Evolutionary conservation across 2,329 filamentous ascomycete genomes (phyloP).

Genomic region (Chaetomium olivaceum): DNA sequence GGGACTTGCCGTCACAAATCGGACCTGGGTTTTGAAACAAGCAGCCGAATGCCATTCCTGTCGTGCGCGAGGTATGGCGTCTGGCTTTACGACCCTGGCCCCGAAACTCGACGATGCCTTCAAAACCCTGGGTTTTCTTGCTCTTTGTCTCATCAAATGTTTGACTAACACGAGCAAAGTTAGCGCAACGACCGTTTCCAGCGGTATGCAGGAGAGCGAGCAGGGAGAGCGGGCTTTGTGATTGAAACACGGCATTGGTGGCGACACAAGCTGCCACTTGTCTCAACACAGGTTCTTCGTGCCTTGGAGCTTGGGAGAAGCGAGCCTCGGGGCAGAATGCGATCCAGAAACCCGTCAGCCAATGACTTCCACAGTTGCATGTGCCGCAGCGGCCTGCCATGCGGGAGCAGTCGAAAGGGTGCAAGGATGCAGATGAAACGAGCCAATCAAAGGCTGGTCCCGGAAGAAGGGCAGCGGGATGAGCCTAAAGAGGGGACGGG

Average conservation of each 20-base stretch:
- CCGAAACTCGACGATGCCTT: background rate
- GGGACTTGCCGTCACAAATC: background rate
- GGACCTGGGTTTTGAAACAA: background rate
- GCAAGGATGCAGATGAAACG: conserved; percentile 19
- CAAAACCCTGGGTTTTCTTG: background rate
- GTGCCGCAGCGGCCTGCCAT: conserved; percentile 16
- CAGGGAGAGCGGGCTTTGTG: background rate
- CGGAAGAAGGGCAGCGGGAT: conserved; percentile 33
- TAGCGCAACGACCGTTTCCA: background rate
- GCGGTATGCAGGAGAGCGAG: background rate
- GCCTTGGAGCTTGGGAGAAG: background rate
- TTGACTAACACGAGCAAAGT: background rate
- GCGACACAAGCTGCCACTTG: background rate
- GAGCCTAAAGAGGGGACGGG: conserved; percentile 35
- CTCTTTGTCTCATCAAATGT: background rate
- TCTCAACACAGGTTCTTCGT: background rate
- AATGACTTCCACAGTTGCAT: conserved; percentile 15
- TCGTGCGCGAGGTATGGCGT: background rate
- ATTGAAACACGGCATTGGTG: background rate
- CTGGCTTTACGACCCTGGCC: background rate
- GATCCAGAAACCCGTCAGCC: conserved; percentile 4
- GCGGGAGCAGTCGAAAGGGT: conserved; percentile 16
- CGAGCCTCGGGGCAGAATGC: conserved; percentile 7
- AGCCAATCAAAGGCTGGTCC: conserved; percentile 26
- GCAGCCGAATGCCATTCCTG: background rate